Percentiles rank a stretch among this genome's conserved stretches.
These are phyloP conservation scores for Kluyveromyces marxianus DNA, from an alignment of 1,139 yeast species.

Conservation along the genomic window DNA sequence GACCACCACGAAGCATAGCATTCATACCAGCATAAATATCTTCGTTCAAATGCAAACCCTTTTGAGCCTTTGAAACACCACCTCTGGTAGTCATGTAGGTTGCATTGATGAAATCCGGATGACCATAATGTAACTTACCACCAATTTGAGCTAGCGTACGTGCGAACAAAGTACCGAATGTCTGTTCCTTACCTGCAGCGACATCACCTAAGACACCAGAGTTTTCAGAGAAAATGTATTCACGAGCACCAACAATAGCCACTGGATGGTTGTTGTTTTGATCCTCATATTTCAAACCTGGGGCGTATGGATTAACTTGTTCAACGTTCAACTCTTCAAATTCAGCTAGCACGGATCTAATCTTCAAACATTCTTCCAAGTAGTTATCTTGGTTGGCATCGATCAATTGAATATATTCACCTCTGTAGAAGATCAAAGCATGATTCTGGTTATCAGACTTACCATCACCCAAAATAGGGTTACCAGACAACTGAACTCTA, in stretches of 20 bases:
- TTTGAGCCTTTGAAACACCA: conserved; percentile 98
- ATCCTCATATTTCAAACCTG: conserved; percentile 41
- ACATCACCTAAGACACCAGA: conserved; percentile 99
- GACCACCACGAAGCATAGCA: conserved; percentile 95
- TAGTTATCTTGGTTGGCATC: conserved; percentile 99
- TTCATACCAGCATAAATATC: conserved; percentile 99
- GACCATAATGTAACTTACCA: conserved; percentile 98
- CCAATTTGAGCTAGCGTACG: conserved; percentile 98
- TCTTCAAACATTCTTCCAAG: conserved; percentile 95
- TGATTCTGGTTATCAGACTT: conserved; percentile 98
- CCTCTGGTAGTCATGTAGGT: conserved; percentile 96
- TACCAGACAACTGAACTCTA: conserved; percentile 96
- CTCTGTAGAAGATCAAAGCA: conserved; percentile 93
- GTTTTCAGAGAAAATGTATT: conserved; percentile 96
- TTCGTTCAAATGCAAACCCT: conserved; percentile 96
- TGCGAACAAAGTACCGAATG: conserved; percentile 96
- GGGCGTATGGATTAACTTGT: conserved; percentile 74
- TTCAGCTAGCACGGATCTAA: conserved; percentile 94
- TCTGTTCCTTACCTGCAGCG: conserved; percentile 99
- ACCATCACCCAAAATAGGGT: conserved; percentile 99
- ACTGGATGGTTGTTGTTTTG: conserved; percentile 62
- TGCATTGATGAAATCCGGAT: conserved; percentile 96
- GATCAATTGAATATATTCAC: conserved; percentile 94
- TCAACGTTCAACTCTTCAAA: conserved; percentile 92
- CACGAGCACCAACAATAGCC: conserved; percentile 99